Percentiles rank a stretch among this genome's conserved stretches.
Conservation (phyloP, 2,329 filamentous ascomycete species). For the Microdochium bolleyi region DNA sequence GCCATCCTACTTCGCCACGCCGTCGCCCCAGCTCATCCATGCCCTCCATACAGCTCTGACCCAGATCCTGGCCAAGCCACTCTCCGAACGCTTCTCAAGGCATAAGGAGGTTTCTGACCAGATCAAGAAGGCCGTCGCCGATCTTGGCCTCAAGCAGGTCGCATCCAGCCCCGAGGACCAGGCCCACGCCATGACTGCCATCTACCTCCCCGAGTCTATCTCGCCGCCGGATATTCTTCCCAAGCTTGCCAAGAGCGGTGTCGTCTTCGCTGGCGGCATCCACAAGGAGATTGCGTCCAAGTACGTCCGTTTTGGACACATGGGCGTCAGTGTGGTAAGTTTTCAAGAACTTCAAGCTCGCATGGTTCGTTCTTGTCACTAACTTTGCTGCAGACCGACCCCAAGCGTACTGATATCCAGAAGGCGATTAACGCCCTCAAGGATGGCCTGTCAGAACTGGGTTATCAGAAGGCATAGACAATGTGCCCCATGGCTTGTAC, state of each 20-base stretch:
- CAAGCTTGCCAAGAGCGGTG: conserved; percentile 74
- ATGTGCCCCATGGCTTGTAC: conserved; percentile 1
- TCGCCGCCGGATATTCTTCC: conserved; percentile 78
- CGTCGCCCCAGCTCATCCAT: conserved; percentile 86
- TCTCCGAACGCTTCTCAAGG: conserved; percentile 74
- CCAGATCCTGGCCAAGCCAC: conserved; percentile 74
- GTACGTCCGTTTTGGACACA: conserved; percentile 95
- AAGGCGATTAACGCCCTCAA: conserved; percentile 74
- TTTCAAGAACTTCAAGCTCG: background rate
- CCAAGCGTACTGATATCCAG: conserved; percentile 72
- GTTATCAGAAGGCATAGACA: conserved; percentile 43
- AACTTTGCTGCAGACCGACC: conserved; percentile 50
- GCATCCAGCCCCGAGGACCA: conserved; percentile 82
- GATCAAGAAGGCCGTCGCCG: conserved; percentile 75
- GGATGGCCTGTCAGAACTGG: conserved; percentile 66
- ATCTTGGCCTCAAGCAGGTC: conserved; percentile 80
- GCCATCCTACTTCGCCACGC: conserved; percentile 95
- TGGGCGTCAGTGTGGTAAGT: conserved; percentile 84
- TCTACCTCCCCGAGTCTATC: conserved; percentile 83
- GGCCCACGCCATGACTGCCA: conserved; percentile 95
- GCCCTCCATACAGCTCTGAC: conserved; percentile 83
- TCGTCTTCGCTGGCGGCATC: conserved; percentile 90
- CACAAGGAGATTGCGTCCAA: conserved; percentile 92
- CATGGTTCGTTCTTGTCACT: conserved; percentile 5
- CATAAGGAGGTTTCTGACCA: conserved; percentile 75